Evolutionary conservation across 495 filamentous ascomycete genomes (phyloP).

Genomic region (Sordaria brevicollis): DNA sequence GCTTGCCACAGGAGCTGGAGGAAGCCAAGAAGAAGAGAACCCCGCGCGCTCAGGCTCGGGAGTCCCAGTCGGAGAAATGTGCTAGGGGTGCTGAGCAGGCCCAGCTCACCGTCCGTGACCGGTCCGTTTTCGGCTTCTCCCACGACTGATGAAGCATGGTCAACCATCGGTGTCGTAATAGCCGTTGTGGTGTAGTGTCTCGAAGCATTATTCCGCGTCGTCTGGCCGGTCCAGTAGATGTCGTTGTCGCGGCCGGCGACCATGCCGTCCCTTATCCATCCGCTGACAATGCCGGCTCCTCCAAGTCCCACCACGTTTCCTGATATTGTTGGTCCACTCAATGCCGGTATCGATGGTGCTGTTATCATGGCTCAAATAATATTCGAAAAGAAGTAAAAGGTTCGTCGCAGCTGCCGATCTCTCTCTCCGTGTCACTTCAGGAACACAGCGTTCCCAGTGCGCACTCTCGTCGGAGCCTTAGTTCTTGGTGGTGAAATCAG

Average conservation of each 20-base stretch:
- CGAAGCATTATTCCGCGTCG: neutral
- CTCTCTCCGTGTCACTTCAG: neutral
- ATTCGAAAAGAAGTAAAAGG: neutral
- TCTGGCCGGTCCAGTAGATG: neutral
- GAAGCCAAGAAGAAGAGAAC: neutral
- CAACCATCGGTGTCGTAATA: neutral
- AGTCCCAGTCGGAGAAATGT: neutral
- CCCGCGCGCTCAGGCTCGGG: neutral
- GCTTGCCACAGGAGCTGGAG: neutral
- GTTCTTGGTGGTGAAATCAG: constrained; percentile 67
- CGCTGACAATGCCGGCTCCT: neutral
- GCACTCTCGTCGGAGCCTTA: constrained; percentile 7
- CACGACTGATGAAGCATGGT: neutral
- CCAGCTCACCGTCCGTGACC: neutral
- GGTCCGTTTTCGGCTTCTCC: neutral
- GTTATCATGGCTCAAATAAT: neutral
- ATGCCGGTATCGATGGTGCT: neutral
- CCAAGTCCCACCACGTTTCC: neutral
- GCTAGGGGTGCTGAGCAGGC: neutral
- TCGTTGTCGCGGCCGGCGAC: neutral
- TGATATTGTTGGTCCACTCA: neutral
- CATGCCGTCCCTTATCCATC: neutral
- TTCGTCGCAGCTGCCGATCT: neutral
- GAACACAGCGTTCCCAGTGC: neutral
- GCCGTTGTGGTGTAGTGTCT: neutral